A percentile compares a stretch with the other conserved stretches of the same genome.
Evolutionary conservation across 208 protist genomes (phyloP).

Genomic region (Trypanosoma conorhini): DNA sequence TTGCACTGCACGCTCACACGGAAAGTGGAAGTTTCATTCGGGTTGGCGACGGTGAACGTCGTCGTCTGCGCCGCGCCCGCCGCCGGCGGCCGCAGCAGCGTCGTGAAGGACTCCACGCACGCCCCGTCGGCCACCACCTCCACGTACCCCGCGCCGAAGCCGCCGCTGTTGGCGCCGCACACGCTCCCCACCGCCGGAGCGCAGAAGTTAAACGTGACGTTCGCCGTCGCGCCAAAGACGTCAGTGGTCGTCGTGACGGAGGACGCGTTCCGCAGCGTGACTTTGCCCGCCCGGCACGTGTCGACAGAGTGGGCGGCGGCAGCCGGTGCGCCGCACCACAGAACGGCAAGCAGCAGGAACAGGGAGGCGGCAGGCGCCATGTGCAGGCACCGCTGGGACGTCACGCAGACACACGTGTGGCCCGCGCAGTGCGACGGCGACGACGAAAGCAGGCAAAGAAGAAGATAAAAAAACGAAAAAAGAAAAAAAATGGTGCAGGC

Average conservation of each 20-base stretch:
- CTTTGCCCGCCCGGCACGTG: slow-evolving; percentile 1
- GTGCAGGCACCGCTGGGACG: too few relatives aligned
- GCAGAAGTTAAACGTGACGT: slow-evolving; percentile 14
- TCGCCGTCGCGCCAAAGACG: slow-evolving; percentile 11
- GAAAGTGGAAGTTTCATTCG: too few relatives aligned
- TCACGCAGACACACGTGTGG: too few relatives aligned
- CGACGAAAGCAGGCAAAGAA: too few relatives aligned
- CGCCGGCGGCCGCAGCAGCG: not conserved
- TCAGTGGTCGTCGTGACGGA: slow-evolving; percentile 5
- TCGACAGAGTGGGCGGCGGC: too few relatives aligned
- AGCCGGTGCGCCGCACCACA: too few relatives aligned
- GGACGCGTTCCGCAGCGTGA: not conserved
- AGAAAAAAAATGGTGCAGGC: not conserved
- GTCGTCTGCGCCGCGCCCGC: not conserved
- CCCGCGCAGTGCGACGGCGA: too few relatives aligned
- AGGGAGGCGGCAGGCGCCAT: too few relatives aligned
- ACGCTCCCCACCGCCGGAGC: not conserved
- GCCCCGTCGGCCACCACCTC: slow-evolving; percentile 1
- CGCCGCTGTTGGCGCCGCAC: not conserved
- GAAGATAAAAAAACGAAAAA: not conserved
- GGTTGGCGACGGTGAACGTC: too few relatives aligned
- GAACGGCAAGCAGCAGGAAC: too few relatives aligned
- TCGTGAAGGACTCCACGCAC: slow-evolving; percentile 15
- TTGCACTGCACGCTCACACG: slow-evolving; percentile 9
- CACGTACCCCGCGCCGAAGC: not conserved